Percentiles rank a stretch among this genome's conserved stretches.
Evolutionary conservation across 768 basidiomycete genomes (phyloP).

Genomic region (Dioszegia crocea): DNA sequence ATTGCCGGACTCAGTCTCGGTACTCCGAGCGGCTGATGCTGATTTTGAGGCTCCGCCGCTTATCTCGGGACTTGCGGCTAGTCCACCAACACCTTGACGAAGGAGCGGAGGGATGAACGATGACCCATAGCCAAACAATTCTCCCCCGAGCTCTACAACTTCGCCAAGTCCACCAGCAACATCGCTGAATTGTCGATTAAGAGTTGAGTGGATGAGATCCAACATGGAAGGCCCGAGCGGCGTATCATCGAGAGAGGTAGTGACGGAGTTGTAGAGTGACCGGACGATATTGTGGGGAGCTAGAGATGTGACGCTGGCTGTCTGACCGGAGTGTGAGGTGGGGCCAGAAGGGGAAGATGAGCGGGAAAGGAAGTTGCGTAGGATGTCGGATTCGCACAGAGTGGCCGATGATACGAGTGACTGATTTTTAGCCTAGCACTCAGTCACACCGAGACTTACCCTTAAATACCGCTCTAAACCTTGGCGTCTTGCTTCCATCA

Average conservation of each 20-base stretch:
- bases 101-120: slow-evolving; percentile 1
- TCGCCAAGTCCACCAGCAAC: slow-evolving; percentile 28
- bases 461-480: slow-evolving; percentile 88
- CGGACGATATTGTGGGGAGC: slow-evolving; percentile 63
- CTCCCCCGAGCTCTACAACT: slow-evolving; percentile 23
- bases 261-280: slow-evolving; percentile 82
- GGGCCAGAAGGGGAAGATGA: slow-evolving; percentile 10
- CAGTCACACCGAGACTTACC: slow-evolving; percentile 53
- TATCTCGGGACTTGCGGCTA: background rate
- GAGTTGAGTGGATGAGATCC: slow-evolving; percentile 34
- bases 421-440: slow-evolving; percentile 19
- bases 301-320: slow-evolving; percentile 5
- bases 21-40: background rate
- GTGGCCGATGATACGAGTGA: slow-evolving; percentile 9
- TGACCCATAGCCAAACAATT: slow-evolving; percentile 2
- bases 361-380: slow-evolving; percentile 59
- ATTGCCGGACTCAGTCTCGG: slow-evolving; percentile 44
- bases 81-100: background rate
- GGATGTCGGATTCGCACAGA: slow-evolving; percentile 64
- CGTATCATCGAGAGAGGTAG: slow-evolving; percentile 95
- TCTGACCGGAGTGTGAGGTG: background rate
- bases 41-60: background rate
- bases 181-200: slow-evolving; percentile 32
- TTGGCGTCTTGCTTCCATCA: slow-evolving; percentile 72
- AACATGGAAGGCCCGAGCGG: slow-evolving; percentile 66